Conservation (phyloP, 495 filamentous ascomycete genomes). For the Penicillium taxi region DNA sequence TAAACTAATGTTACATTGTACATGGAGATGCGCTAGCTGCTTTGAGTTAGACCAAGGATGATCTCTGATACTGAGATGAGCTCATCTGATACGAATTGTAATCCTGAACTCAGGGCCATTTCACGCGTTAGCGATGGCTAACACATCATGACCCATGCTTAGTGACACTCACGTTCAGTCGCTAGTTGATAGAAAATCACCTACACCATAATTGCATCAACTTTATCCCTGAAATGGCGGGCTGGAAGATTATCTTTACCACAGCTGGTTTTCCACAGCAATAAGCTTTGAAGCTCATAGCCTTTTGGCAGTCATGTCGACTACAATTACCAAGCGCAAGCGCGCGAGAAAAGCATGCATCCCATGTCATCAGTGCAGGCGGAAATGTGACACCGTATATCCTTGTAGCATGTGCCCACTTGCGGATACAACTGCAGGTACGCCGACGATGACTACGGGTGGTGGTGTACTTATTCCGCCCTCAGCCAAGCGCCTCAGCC, state of each 20-base stretch:
- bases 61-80: too few species aligned
- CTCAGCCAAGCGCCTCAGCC: slow-evolving; percentile 11
- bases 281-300: not conserved
- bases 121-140: too few species aligned
- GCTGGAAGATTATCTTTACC: not conserved
- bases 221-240: not conserved
- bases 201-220: too few species aligned
- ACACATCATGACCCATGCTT: too few species aligned
- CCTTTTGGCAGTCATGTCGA: slow-evolving; percentile 17
- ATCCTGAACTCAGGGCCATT: too few species aligned
- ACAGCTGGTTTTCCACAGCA: not conserved
- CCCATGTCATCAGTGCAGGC: slow-evolving; percentile 27
- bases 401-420: slow-evolving; percentile 23
- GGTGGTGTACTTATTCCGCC: slow-evolving; percentile 1
- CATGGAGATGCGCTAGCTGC: too few species aligned
- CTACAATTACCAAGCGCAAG: slow-evolving; percentile 20
- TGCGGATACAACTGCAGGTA: slow-evolving; percentile 25
- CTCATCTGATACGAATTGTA: too few species aligned
- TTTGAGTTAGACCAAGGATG: too few species aligned
- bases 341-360: slow-evolving; percentile 24
- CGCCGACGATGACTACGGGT: slow-evolving; percentile 11
- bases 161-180: too few species aligned
- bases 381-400: slow-evolving; percentile 23
- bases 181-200: too few species aligned
- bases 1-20: too few species aligned